phyloP scores from a whole-genome alignment of 179 eudicot genomes.

The Camellia oleifera region DNA sequence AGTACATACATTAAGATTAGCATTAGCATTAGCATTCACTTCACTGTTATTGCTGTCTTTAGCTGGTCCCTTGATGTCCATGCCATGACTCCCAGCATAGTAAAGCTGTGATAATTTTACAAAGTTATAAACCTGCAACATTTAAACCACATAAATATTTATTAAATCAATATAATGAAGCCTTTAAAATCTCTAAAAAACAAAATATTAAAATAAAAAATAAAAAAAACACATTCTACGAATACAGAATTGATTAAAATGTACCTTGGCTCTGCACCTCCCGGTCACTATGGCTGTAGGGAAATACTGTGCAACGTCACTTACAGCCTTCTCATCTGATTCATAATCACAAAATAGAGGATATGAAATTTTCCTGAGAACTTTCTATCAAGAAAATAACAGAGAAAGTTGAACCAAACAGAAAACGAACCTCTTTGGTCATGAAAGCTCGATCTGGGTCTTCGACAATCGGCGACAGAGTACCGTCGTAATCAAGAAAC shows the following conservation, averaged over 20 bases:
- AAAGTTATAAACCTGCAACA: constrained; percentile 51
- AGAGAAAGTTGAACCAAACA: not conserved
- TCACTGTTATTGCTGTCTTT: constrained; percentile 43
- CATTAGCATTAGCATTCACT: constrained; percentile 22
- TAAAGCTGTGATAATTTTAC: constrained; percentile 71
- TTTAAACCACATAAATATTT: not conserved
- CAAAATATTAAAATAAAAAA: too few species aligned
- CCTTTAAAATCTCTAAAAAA: not conserved
- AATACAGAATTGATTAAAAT: constrained; percentile 2
- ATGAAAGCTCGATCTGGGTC: constrained; percentile 91
- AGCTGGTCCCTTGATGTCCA: constrained; percentile 89
- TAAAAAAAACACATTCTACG: too few species aligned
- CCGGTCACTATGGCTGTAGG: constrained; percentile 96
- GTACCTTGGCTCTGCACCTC: constrained; percentile 84
- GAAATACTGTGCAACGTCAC: constrained; percentile 63
- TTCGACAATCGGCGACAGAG: constrained; percentile 83
- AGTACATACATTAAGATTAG: not conserved
- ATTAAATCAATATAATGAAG: not conserved
- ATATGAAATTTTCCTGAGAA: not conserved
- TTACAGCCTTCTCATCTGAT: constrained; percentile 84
- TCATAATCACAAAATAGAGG: not conserved
- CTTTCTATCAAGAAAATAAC: not conserved
- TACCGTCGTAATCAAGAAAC: constrained; percentile 92
- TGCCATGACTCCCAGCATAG: constrained; percentile 97
- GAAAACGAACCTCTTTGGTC: constrained; percentile 55